Conservation (phyloP, 805 yeast genomes). For the Dipodascopsis tothii region DNA sequence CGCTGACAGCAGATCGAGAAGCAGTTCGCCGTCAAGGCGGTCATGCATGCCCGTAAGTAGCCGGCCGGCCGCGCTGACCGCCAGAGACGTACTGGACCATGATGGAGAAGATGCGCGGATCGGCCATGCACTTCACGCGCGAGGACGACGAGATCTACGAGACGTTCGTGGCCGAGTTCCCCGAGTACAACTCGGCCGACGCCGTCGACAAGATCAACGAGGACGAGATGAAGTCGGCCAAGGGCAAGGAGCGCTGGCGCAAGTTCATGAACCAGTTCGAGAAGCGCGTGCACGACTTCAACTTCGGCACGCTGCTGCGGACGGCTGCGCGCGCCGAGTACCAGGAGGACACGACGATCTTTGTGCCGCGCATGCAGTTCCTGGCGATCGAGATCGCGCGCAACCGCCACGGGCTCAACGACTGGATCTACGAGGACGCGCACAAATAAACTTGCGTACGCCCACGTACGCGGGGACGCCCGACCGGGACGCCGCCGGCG, state of each 20-base stretch:
- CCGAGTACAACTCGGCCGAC: conserved; percentile 65
- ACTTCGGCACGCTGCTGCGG: conserved; percentile 91
- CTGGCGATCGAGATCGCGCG: conserved; percentile 91
- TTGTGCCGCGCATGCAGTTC: conserved; percentile 45
- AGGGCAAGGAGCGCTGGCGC: conserved; percentile 89
- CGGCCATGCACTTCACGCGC: conserved; percentile 51
- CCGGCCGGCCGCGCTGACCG: too few species aligned
- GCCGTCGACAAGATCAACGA: conserved; percentile 57
- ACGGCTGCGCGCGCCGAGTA: conserved; percentile 65
- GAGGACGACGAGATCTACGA: conserved; percentile 36
- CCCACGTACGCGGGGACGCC: too few species aligned
- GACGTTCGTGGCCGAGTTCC: conserved; percentile 56
- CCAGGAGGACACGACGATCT: conserved; percentile 73
- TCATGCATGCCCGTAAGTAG: conserved; percentile 64
- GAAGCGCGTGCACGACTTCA: conserved; percentile 71
- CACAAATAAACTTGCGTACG: too few species aligned
- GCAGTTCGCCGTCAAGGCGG: conserved; percentile 97
- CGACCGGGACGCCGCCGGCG: too few species aligned
- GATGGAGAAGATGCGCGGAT: conserved; percentile 66
- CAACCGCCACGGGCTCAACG: conserved; percentile 82
- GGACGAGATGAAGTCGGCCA: conserved; percentile 69
- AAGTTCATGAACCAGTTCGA: conserved; percentile 74
- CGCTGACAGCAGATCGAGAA: conserved; percentile 56
- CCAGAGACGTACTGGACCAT: conserved; percentile 76
- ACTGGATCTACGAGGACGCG: conserved; percentile 56